phyloP scores from a whole-genome alignment of 495 filamentous ascomycete genomes.

The Schizothecium vesticola region DNA sequence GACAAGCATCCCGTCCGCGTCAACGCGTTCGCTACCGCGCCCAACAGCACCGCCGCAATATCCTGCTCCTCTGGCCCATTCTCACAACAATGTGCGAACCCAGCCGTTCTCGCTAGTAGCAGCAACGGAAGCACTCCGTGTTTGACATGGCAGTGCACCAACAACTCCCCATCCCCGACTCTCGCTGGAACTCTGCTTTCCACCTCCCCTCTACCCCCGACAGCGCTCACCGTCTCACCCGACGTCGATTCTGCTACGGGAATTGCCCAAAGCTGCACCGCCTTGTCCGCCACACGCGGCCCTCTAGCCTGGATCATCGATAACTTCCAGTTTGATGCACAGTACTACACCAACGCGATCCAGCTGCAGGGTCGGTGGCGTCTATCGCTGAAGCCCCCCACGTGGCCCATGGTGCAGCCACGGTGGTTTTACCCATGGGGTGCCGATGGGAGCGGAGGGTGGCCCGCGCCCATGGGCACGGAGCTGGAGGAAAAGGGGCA shows the following conservation, averaged over 20 bases:
- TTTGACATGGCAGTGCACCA: constrained; percentile 2
- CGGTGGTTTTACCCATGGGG: not conserved
- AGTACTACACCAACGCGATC: not conserved
- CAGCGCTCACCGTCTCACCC: not conserved
- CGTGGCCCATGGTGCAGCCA: not conserved
- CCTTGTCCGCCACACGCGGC: not conserved
- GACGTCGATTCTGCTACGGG: not conserved
- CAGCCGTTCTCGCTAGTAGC: not conserved
- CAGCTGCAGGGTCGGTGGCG: not conserved
- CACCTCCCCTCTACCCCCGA: not conserved
- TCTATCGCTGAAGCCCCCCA: not conserved
- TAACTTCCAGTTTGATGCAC: not conserved
- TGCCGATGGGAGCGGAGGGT: not conserved
- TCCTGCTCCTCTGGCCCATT: not conserved
- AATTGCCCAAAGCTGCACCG: not conserved
- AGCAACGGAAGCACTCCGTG: not conserved
- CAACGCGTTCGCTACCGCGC: not conserved
- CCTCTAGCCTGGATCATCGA: not conserved
- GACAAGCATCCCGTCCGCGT: not conserved
- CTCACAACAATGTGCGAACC: not conserved
- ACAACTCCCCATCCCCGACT: not conserved
- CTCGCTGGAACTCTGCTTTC: not conserved
- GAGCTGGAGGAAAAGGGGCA: not conserved
- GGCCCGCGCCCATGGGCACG: not conserved
- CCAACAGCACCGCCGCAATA: not conserved